A percentile compares a stretch with the other conserved stretches of the same genome.
These are phyloP conservation scores for Gossypium herbaceum DNA, from an alignment of 345 rosid genomes.

Conservation along the genomic window DNA sequence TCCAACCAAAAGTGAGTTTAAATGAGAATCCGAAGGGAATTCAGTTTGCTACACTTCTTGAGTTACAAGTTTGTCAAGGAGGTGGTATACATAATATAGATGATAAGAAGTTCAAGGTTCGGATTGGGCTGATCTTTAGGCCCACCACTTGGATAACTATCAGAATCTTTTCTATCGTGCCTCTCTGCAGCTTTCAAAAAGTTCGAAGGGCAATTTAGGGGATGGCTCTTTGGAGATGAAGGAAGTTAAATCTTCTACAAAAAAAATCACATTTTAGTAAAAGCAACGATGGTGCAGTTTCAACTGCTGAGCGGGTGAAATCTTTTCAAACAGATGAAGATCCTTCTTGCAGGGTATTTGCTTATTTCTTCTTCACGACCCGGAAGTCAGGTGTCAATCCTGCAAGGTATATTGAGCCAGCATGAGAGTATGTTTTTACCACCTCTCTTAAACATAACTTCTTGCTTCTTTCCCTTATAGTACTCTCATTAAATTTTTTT, in stretches of 20 bases:
- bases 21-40: conserved; percentile 58
- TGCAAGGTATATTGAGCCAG: conserved; percentile 79
- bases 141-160: conserved; percentile 67
- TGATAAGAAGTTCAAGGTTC: conserved; percentile 59
- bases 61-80: conserved; percentile 37
- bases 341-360: conserved; percentile 83
- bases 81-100: conserved; percentile 46
- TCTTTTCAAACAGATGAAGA: conserved; percentile 73
- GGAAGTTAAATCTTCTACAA: conserved; percentile 15
- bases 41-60: conserved; percentile 60
- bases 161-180: conserved; percentile 73
- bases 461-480: neutral
- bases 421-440: conserved; percentile 72
- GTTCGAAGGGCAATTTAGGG: conserved; percentile 28
- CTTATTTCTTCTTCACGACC: conserved; percentile 87
- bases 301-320: conserved; percentile 71
- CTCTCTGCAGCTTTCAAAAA: conserved; percentile 55
- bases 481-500: no score
- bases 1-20: conserved; percentile 37
- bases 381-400: conserved; percentile 85
- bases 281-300: conserved; percentile 25
- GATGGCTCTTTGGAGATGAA: conserved; percentile 11
- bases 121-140: conserved; percentile 77
- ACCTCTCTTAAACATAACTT: neutral
- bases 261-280: conserved; percentile 18